These are phyloP conservation scores for Talaromyces atroroseus DNA, from an alignment of 2,329 filamentous ascomycete species.

Conservation along the genomic window DNA sequence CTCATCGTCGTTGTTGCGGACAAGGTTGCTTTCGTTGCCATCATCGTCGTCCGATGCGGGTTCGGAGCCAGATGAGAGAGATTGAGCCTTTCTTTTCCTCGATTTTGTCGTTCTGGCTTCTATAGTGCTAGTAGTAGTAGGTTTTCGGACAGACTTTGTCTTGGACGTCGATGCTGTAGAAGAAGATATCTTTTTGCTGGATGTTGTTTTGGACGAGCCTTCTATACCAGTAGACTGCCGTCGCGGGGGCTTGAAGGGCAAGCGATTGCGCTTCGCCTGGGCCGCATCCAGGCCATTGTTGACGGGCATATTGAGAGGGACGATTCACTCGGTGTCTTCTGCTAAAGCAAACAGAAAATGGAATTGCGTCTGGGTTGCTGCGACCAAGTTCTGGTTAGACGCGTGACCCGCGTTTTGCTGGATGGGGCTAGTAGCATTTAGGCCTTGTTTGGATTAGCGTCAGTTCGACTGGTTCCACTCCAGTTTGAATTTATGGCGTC, in stretches of 20 bases:
- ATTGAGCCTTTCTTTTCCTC: slow-evolving; percentile 9
- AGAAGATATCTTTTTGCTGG: slow-evolving; percentile 12
- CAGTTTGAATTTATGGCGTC: background rate
- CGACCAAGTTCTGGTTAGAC: background rate
- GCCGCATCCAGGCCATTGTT: background rate
- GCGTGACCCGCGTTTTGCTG: slow-evolving; percentile 2
- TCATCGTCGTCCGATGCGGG: background rate
- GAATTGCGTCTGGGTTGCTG: background rate
- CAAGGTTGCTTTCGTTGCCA: slow-evolving; percentile 2
- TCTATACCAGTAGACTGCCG: slow-evolving; percentile 24
- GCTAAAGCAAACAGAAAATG: background rate
- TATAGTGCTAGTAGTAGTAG: background rate
- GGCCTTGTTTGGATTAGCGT: background rate
- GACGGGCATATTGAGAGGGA: background rate
- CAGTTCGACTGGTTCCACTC: background rate
- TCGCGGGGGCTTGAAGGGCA: slow-evolving; percentile 43
- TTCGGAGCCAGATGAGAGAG: slow-evolving; percentile 7
- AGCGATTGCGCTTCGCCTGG: slow-evolving; percentile 31
- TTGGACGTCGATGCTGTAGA: slow-evolving; percentile 7
- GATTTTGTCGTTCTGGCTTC: slow-evolving; percentile 15
- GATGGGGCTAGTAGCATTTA: slow-evolving; percentile 6
- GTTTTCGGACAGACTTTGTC: background rate
- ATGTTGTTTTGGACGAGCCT: slow-evolving; percentile 21
- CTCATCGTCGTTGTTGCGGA: background rate
- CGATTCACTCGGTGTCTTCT: background rate